phyloP scores from a whole-genome alignment of 768 basidiomycete genomes.

The Boletales sp. region DNA sequence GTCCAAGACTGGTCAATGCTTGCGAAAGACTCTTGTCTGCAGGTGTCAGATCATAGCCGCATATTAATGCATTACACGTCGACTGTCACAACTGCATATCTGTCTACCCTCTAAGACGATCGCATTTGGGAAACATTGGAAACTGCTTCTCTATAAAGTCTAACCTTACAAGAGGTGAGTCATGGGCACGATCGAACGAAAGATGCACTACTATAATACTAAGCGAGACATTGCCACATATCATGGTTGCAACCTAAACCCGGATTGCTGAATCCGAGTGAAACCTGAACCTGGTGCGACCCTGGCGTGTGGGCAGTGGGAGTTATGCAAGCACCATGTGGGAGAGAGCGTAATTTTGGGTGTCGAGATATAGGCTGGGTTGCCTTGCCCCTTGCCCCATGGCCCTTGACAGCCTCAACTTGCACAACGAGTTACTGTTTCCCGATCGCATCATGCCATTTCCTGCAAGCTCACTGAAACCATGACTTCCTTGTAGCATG shows the following conservation, averaged over 20 bases:
- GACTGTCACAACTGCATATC: no score
- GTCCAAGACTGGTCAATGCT: no score
- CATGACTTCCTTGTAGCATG: constrained; percentile 10
- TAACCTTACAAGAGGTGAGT: constrained; percentile 14
- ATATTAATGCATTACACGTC: no score
- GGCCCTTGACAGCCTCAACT: constrained; percentile 5
- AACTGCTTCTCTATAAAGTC: neutral
- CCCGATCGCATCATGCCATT: constrained; percentile 16
- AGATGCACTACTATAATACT: constrained; percentile 5
- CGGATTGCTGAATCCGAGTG: constrained; percentile 12
- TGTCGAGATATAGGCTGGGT: constrained; percentile 16
- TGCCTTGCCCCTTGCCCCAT: constrained; percentile 14
- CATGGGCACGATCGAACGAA: neutral
- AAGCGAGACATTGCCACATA: constrained; percentile 10
- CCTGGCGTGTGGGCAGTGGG: constrained; percentile 24
- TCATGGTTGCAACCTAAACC: constrained; percentile 1
- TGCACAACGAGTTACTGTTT: constrained; percentile 6
- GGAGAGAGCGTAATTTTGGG: constrained; percentile 17
- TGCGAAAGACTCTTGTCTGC: no score
- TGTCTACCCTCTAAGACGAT: neutral
- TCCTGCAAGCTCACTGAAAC: constrained; percentile 4
- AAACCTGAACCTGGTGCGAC: constrained; percentile 16
- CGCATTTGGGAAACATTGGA: constrained; percentile 3
- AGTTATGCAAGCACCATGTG: constrained; percentile 22
- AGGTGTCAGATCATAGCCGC: no score